Percentiles rank a stretch among this genome's conserved stretches.
These are phyloP conservation scores for Rhizopus delemar DNA, from an alignment of 371 early-diverging fungal genomes.

Conservation along the genomic window DNA sequence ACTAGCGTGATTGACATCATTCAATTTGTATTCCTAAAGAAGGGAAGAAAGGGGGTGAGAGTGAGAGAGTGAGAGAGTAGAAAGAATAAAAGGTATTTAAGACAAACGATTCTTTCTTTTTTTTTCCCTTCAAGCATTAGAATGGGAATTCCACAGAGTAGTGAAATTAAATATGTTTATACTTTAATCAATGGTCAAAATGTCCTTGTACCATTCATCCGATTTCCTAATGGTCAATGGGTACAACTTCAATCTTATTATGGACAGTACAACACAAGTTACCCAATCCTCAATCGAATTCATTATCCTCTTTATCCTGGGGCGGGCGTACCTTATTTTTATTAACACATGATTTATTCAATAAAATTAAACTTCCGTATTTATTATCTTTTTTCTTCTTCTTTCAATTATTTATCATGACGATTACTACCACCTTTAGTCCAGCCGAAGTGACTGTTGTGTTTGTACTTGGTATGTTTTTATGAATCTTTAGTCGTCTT, in stretches of 20 bases:
- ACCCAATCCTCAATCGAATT: not conserved
- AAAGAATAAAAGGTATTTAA: not conserved
- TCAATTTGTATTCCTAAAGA: too few species aligned
- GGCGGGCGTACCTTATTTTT: not conserved
- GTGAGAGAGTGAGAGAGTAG: too few species aligned
- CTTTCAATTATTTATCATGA: not conserved
- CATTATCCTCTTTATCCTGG: not conserved
- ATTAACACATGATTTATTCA: not conserved
- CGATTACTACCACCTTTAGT: constrained; percentile 34
- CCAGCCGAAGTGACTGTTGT: constrained; percentile 63
- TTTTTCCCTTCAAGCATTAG: constrained; percentile 1
- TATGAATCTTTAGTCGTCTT: not conserved
- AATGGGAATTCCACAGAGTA: constrained; percentile 21
- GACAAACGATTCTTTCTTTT: not conserved
- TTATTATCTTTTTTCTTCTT: constrained; percentile 5
- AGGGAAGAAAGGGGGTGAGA: too few species aligned
- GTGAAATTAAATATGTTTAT: constrained; percentile 15
- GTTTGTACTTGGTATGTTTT: constrained; percentile 70
- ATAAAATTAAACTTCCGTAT: not conserved
- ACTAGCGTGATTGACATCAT: too few species aligned
- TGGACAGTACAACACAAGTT: constrained; percentile 9
- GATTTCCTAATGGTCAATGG: constrained; percentile 19
- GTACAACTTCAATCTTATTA: constrained; percentile 3
- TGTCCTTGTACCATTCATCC: constrained; percentile 15
- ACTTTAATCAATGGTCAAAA: constrained; percentile 9